Conservation (phyloP, 2,329 filamentous ascomycete species). For the Aspergillus vadensis region DNA sequence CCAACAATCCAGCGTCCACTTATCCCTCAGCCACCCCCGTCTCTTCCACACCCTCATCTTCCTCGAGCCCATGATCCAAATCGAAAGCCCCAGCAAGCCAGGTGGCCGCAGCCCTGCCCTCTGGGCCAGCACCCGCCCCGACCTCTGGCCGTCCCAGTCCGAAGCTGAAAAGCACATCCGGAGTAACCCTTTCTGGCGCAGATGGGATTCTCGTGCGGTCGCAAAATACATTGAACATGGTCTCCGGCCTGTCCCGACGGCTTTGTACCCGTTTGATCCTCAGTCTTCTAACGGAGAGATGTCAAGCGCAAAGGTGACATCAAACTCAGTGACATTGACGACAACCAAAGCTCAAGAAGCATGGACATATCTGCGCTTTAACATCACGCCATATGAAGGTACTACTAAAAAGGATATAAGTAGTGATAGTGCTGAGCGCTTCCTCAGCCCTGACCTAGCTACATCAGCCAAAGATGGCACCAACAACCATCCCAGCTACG, state of each 20-base stretch:
- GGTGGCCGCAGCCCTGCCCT: constrained; percentile 1
- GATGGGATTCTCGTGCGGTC: constrained; percentile 74
- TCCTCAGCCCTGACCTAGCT: constrained; percentile 33
- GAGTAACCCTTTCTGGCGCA: constrained; percentile 67
- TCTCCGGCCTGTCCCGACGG: constrained; percentile 64
- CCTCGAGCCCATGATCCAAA: constrained; percentile 61
- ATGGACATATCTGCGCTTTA: constrained; percentile 26
- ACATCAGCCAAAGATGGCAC: constrained; percentile 5
- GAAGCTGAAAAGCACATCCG: constrained; percentile 64
- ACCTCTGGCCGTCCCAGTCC: constrained; percentile 70
- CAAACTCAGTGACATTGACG: constrained; percentile 55
- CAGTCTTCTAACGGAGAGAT: constrained; percentile 34
- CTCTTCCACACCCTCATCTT: constrained; percentile 70
- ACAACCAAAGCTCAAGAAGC: constrained; percentile 83
- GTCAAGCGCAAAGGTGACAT: too few species aligned
- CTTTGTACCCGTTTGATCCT: constrained; percentile 4
- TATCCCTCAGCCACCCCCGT: constrained; percentile 72
- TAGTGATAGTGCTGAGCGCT: constrained; percentile 23
- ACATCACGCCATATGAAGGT: constrained; percentile 1
- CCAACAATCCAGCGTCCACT: constrained; percentile 47
- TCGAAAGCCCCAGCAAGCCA: not conserved
- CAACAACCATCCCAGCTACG: constrained; percentile 33
- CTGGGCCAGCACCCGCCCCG: constrained; percentile 57
- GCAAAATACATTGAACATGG: constrained; percentile 68
- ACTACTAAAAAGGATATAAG: not conserved